phyloP scores from a whole-genome alignment of 1,139 yeast genomes.

The Kodamaea suecica region DNA sequence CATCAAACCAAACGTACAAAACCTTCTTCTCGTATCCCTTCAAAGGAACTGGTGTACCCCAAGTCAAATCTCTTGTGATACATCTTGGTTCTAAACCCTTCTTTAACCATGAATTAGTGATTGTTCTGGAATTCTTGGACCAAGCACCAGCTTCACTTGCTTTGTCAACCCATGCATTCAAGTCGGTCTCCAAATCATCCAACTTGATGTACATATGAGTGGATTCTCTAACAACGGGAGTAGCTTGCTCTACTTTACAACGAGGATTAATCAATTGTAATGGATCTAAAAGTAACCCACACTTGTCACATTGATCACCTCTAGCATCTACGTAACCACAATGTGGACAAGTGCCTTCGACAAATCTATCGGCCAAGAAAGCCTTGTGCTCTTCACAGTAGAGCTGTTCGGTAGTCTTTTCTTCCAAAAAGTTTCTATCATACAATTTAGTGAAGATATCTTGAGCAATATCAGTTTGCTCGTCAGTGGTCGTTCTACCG shows the following conservation, averaged over 20 bases:
- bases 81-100: conserved; percentile 94
- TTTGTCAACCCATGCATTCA: conserved; percentile 68
- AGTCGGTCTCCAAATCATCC: conserved; percentile 75
- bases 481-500: conserved; percentile 91
- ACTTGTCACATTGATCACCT: conserved; percentile 98
- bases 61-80: conserved; percentile 91
- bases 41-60: conserved; percentile 99
- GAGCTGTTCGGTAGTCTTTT: conserved; percentile 81
- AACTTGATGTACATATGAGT: conserved; percentile 82
- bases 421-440: conserved; percentile 77
- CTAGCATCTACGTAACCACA: conserved; percentile 95
- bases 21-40: conserved; percentile 83
- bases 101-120: conserved; percentile 89
- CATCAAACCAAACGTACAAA: conserved; percentile 98
- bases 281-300: conserved; percentile 88
- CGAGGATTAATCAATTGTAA: conserved; percentile 91
- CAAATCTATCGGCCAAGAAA: conserved; percentile 92
- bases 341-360: conserved; percentile 96
- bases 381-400: conserved; percentile 90
- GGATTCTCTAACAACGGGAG: conserved; percentile 77
- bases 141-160: conserved; percentile 74
- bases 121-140: conserved; percentile 87
- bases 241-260: conserved; percentile 84
- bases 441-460: conserved; percentile 77
- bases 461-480: conserved; percentile 95